These are phyloP conservation scores for Nicotiana undulata DNA, from an alignment of 257 asterid genomes.

Conservation along the genomic window DNA sequence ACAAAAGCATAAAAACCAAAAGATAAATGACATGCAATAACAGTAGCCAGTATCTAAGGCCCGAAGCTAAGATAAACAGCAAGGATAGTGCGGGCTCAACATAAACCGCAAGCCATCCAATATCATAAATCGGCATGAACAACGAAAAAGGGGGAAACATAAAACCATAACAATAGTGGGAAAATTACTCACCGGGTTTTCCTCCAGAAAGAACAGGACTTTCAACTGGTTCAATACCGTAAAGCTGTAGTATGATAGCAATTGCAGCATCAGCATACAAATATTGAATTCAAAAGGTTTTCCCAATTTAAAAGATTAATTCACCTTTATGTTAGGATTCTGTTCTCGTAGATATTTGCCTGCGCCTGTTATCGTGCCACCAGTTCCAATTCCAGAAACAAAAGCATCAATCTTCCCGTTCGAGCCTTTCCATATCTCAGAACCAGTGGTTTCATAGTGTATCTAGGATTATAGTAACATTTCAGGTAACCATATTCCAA, in stretches of 20 bases:
- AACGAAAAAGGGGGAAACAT: neutral
- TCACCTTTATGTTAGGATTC: conserved; percentile 56
- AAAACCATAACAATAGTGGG: neutral
- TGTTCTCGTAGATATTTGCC: conserved; percentile 63
- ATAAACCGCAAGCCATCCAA: too few species aligned
- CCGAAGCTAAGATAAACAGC: too few species aligned
- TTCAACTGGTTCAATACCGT: conserved; percentile 76
- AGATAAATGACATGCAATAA: too few species aligned
- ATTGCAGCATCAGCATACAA: neutral
- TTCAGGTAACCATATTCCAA: neutral
- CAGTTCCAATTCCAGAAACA: conserved; percentile 71
- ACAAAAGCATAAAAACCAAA: too few species aligned
- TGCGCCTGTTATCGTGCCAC: conserved; percentile 68
- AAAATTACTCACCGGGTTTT: conserved; percentile 64
- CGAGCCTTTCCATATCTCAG: conserved; percentile 71
- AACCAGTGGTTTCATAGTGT: conserved; percentile 86
- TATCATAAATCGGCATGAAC: neutral
- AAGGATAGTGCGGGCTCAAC: too few species aligned
- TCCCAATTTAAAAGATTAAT: neutral
- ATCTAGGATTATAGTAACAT: conserved; percentile 25
- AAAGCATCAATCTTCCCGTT: conserved; percentile 51
- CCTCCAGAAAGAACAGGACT: conserved; percentile 85
- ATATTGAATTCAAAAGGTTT: too few species aligned
- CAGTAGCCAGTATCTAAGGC: too few species aligned
- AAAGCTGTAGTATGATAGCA: conserved; percentile 28